Conservation (phyloP, 2,329 filamentous ascomycete species). For the Dactylonectria estremocensis region DNA sequence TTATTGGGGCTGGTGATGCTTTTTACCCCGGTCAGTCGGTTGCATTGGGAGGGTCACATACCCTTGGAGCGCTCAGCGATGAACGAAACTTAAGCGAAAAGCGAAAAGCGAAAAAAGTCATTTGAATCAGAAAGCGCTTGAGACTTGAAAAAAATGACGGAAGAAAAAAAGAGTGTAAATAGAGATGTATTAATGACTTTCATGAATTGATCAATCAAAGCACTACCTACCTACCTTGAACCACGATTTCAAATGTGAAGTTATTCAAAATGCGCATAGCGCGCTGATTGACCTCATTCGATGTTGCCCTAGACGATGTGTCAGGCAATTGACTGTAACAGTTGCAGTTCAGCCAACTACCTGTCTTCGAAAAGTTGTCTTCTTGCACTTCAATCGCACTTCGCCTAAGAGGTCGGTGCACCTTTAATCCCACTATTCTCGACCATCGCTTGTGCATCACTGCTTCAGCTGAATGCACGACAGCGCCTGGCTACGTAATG, state of each 20-base stretch:
- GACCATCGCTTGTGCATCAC: background rate
- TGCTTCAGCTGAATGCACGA: background rate
- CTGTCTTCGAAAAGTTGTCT: conserved; percentile 12
- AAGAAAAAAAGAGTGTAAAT: conserved; percentile 41
- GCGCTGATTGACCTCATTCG: conserved; percentile 9
- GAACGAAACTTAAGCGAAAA: conserved; percentile 47
- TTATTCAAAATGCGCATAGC: background rate
- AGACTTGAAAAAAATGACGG: conserved; percentile 40
- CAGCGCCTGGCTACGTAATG: conserved; percentile 2
- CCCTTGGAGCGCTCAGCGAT: conserved; percentile 44
- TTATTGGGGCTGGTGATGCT: conserved; percentile 37
- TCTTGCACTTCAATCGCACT: conserved; percentile 16
- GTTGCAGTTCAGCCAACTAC: conserved; percentile 5
- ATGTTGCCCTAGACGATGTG: conserved; percentile 4
- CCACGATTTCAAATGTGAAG: background rate
- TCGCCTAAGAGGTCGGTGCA: conserved; percentile 14
- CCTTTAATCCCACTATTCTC: conserved; percentile 7
- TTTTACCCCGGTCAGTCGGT: conserved; percentile 32
- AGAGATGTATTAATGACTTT: conserved; percentile 42
- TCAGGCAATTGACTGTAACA: conserved; percentile 21
- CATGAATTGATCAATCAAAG: conserved; percentile 21
- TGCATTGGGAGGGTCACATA: conserved; percentile 47
- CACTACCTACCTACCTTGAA: background rate
- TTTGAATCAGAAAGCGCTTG: conserved; percentile 46
- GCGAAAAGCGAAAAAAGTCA: too few relatives aligned